Evolutionary conservation across 2,329 filamentous ascomycete species (phyloP).

Genomic region (Microsporum ferrugineum): DNA sequence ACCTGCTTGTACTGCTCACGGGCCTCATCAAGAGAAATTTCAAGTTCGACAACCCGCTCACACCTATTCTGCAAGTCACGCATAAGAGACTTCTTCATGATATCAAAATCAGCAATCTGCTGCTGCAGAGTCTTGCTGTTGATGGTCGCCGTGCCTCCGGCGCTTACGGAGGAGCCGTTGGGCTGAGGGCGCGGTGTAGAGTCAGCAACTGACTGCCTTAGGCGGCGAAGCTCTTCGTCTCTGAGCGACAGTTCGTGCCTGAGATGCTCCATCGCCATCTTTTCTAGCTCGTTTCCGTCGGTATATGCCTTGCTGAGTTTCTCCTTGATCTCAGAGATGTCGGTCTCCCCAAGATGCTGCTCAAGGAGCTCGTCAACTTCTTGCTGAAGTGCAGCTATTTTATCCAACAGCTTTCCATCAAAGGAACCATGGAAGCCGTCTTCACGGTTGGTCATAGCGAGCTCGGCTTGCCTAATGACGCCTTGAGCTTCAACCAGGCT

Average conservation of each 20-base stretch:
- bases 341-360: constrained; percentile 63
- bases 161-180: constrained; percentile 37
- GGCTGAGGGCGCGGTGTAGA: constrained; percentile 39
- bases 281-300: constrained; percentile 61
- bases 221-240: constrained; percentile 67
- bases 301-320: constrained; percentile 66
- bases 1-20: constrained; percentile 99
- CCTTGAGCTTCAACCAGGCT: constrained; percentile 82
- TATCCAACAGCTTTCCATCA: constrained; percentile 63
- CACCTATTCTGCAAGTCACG: constrained; percentile 96
- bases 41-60: constrained; percentile 92
- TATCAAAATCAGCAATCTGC: constrained; percentile 96
- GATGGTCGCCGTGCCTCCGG: constrained; percentile 50
- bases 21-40: constrained; percentile 94
- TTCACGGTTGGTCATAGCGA: constrained; percentile 63
- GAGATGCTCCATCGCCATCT: constrained; percentile 63
- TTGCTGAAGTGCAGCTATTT: constrained; percentile 60
- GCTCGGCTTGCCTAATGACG: constrained; percentile 82
- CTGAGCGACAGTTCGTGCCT: constrained; percentile 65
- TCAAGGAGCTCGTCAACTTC: constrained; percentile 77
- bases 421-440: neutral
- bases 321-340: constrained; percentile 74
- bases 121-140: constrained; percentile 91
- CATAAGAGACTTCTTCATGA: constrained; percentile 99
- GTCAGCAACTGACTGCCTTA: constrained; percentile 64